phyloP scores from a whole-genome alignment of 2,329 filamentous ascomycete species.

The Pseudopithomyces maydicus region DNA sequence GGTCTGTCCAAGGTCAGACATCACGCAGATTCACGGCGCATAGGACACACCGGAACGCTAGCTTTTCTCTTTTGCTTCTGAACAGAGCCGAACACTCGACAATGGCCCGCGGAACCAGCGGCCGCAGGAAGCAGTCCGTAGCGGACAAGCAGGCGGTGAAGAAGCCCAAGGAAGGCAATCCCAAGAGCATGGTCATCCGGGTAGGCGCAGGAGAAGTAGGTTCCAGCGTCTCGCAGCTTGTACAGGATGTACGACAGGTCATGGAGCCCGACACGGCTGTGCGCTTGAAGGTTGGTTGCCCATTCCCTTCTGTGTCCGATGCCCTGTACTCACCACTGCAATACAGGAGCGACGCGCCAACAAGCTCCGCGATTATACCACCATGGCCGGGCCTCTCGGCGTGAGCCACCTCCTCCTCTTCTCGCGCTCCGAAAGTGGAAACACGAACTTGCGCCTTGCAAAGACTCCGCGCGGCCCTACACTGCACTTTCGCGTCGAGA shows the following conservation, averaged over 20 bases:
- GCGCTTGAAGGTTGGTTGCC: conserved; percentile 67
- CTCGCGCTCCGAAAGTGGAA: conserved; percentile 85
- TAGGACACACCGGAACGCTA: background rate
- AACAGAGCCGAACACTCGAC: background rate
- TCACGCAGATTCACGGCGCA: background rate
- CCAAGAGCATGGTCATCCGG: conserved; percentile 98
- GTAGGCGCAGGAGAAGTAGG: conserved; percentile 94
- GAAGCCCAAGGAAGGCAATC: conserved; percentile 69
- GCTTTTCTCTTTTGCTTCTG: too few species aligned
- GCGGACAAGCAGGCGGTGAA: conserved; percentile 49
- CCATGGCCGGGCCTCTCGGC: conserved; percentile 92
- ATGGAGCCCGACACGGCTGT: conserved; percentile 96
- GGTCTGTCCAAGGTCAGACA: background rate
- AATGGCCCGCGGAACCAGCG: conserved; percentile 39
- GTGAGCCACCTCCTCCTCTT: conserved; percentile 93
- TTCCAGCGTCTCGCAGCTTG: conserved; percentile 86
- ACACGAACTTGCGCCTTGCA: conserved; percentile 88
- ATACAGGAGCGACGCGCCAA: conserved; percentile 79
- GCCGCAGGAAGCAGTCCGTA: conserved; percentile 41
- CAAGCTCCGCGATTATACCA: conserved; percentile 86
- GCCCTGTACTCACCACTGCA: background rate
- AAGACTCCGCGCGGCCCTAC: conserved; percentile 90
- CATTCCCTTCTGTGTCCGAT: background rate
- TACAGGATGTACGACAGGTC: conserved; percentile 86
- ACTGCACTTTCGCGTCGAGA: conserved; percentile 90